A percentile compares a stretch with the other conserved stretches of the same genome.
Evolutionary conservation across 805 yeast species (phyloP).

Genomic region (Blastobotrys chiropterorum): DNA sequence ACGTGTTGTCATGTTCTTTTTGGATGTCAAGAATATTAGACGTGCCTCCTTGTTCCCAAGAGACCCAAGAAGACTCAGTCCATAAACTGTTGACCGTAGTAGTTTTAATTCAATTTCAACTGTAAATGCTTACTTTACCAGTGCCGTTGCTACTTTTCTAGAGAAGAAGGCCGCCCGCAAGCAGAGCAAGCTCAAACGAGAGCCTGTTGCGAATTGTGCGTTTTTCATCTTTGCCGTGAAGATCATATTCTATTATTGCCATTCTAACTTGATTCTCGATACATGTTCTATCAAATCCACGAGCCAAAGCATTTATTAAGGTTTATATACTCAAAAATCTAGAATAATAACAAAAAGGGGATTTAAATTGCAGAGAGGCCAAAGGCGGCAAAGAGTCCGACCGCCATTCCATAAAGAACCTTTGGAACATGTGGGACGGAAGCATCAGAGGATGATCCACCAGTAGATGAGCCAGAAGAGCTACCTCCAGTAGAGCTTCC

Average conservation of each 20-base stretch:
- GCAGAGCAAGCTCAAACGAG: too few species aligned
- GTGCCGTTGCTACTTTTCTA: too few species aligned
- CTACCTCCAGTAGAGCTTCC: background rate
- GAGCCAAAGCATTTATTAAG: too few species aligned
- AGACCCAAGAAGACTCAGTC: constrained; percentile 91
- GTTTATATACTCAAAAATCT: background rate
- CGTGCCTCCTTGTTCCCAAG: constrained; percentile 99
- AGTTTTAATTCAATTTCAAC: background rate
- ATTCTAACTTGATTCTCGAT: too few species aligned
- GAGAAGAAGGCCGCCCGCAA: too few species aligned
- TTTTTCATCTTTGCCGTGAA: too few species aligned
- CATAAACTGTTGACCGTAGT: constrained; percentile 31
- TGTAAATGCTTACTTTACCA: background rate
- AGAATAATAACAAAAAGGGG: background rate
- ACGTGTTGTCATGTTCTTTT: constrained; percentile 97
- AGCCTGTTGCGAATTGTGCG: too few species aligned
- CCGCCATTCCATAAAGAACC: background rate
- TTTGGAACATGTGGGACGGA: background rate
- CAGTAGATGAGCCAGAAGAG: background rate
- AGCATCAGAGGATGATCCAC: background rate
- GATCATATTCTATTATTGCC: too few species aligned
- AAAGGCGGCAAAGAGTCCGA: background rate
- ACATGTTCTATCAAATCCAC: too few species aligned
- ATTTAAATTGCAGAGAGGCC: background rate
- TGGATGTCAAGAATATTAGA: constrained; percentile 94